These are phyloP conservation scores for Alternaria postmessia DNA, from an alignment of 2,329 filamentous ascomycete genomes.

Conservation along the genomic window DNA sequence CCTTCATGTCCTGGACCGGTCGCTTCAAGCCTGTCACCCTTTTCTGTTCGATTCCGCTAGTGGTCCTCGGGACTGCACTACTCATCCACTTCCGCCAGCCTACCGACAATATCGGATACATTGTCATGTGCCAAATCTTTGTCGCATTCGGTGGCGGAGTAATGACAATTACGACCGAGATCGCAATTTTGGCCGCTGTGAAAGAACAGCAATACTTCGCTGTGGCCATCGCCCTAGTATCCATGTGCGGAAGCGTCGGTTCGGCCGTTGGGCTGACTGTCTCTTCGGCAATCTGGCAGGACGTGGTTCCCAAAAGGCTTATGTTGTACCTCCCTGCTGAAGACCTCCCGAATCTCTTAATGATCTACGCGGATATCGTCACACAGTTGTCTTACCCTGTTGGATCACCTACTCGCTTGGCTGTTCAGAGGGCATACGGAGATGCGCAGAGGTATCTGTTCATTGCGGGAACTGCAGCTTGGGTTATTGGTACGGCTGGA, in stretches of 20 bases:
- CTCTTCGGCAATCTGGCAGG: constrained; percentile 69
- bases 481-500: constrained; percentile 41
- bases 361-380: constrained; percentile 61
- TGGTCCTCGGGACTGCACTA: constrained; percentile 39
- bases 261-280: constrained; percentile 57
- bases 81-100: constrained; percentile 46
- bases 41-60: constrained; percentile 36
- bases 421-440: constrained; percentile 45
- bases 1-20: constrained; percentile 33
- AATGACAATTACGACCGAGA: constrained; percentile 38
- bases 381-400: constrained; percentile 62
- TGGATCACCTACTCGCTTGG: constrained; percentile 57
- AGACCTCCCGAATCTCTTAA: constrained; percentile 42
- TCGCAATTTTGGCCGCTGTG: constrained; percentile 33
- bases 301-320: constrained; percentile 62
- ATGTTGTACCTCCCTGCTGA: constrained; percentile 55
- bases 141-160: constrained; percentile 37
- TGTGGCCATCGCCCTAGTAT: constrained; percentile 37
- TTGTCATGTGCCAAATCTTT: constrained; percentile 49
- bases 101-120: constrained; percentile 40
- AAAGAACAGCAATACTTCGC: constrained; percentile 28
- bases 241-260: constrained; percentile 67
- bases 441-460: constrained; percentile 43
- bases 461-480: constrained; percentile 36
- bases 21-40: constrained; percentile 34